Percentiles rank a stretch among this genome's conserved stretches.
Evolutionary conservation across 805 yeast genomes (phyloP).

Genomic region (Millerozyma miso): DNA sequence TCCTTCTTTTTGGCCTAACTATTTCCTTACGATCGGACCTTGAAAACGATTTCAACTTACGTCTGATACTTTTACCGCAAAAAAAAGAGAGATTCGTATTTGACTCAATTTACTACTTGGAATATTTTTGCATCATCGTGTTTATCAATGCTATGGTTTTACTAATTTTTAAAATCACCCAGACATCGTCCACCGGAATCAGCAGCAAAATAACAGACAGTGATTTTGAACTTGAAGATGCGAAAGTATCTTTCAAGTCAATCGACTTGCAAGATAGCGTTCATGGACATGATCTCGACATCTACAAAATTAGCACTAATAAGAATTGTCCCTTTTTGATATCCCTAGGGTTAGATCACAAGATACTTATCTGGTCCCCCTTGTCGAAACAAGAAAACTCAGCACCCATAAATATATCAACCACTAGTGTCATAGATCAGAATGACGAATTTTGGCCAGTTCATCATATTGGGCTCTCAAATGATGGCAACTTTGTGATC

Average conservation of each 20-base stretch:
- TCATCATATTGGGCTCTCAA: slow-evolving; percentile 51
- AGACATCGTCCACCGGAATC: slow-evolving; percentile 5
- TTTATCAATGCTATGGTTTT: slow-evolving; percentile 45
- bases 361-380: slow-evolving; percentile 72
- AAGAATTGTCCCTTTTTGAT: slow-evolving; percentile 59
- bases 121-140: slow-evolving; percentile 47
- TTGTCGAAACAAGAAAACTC: slow-evolving; percentile 23
- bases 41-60: slow-evolving; percentile 9
- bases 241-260: slow-evolving; percentile 22
- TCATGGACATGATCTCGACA: slow-evolving; percentile 56
- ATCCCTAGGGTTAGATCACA: slow-evolving; percentile 70
- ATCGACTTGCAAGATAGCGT: slow-evolving; percentile 22
- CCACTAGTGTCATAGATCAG: slow-evolving; percentile 43
- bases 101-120: slow-evolving; percentile 45
- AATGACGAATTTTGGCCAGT: slow-evolving; percentile 59
- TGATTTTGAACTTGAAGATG: slow-evolving; percentile 13
- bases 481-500: slow-evolving; percentile 55
- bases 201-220: slow-evolving; percentile 5
- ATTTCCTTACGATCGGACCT: not conserved
- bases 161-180: slow-evolving; percentile 15
- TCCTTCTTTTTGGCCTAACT: not conserved
- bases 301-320: slow-evolving; percentile 57
- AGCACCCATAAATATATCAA: slow-evolving; percentile 22
- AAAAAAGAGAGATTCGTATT: not conserved
- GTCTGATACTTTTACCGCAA: not conserved